A percentile compares a stretch with the other conserved stretches of the same genome.
These are phyloP conservation scores for Plantago coronopus DNA, from an alignment of 305 asterid genomes.

Conservation along the genomic window DNA sequence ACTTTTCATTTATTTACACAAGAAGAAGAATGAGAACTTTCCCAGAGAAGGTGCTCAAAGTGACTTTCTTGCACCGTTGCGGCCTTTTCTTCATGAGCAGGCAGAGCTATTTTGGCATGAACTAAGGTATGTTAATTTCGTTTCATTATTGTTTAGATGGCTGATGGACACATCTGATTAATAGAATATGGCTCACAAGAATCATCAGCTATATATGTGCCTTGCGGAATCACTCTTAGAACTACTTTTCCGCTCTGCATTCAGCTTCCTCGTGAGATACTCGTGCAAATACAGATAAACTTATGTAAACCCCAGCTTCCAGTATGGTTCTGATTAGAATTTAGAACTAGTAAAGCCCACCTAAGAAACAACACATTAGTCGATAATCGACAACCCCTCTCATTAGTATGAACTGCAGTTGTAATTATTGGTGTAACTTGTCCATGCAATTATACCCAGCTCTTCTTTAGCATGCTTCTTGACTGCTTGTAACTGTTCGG, in stretches of 20 bases:
- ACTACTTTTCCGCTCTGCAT: background rate
- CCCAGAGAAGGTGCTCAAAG: slow-evolving; percentile 22
- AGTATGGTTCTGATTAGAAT: too few species aligned
- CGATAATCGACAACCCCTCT: too few species aligned
- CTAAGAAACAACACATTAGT: too few species aligned
- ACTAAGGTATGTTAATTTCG: slow-evolving; percentile 35
- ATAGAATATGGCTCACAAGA: background rate
- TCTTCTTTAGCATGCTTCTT: background rate
- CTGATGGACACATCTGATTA: background rate
- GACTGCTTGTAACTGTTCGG: slow-evolving; percentile 1
- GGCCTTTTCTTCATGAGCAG: slow-evolving; percentile 45
- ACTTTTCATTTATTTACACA: slow-evolving; percentile 31
- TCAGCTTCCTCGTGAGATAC: too few species aligned
- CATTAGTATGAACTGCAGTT: too few species aligned
- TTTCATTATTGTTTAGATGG: background rate
- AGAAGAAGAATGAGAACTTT: slow-evolving; percentile 21
- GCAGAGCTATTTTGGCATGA: slow-evolving; percentile 56
- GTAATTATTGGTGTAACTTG: too few species aligned
- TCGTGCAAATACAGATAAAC: too few species aligned
- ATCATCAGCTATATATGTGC: background rate
- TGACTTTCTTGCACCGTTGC: slow-evolving; percentile 47
- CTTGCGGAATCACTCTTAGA: background rate
- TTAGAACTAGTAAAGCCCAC: too few species aligned
- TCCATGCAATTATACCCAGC: background rate
- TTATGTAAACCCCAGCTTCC: too few species aligned